Evolutionary conservation across 2,329 filamentous ascomycete genomes (phyloP).

Genomic region (Fusarium sp.): DNA sequence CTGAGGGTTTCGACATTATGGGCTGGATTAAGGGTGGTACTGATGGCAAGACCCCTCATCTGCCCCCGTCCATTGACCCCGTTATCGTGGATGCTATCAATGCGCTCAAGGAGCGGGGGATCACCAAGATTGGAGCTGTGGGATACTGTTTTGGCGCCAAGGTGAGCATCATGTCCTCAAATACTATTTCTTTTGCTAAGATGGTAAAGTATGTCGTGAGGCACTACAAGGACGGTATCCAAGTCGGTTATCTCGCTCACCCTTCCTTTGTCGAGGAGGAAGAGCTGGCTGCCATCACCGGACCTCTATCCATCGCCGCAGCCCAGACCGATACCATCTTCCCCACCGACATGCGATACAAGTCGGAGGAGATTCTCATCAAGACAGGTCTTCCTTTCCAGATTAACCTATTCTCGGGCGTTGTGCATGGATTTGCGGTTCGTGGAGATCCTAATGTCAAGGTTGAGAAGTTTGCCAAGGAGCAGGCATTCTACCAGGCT

Average conservation of each 20-base stretch:
- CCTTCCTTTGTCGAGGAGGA: conserved; percentile 69
- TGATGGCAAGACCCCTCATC: conserved; percentile 60
- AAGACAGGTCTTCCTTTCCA: conserved; percentile 69
- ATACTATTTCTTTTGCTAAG: neutral
- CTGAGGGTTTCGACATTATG: conserved; percentile 45
- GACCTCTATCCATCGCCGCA: conserved; percentile 70
- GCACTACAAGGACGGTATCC: conserved; percentile 66
- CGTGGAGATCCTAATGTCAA: conserved; percentile 67
- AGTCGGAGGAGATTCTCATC: conserved; percentile 68
- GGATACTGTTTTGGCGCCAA: conserved; percentile 76
- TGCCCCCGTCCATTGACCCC: conserved; percentile 46
- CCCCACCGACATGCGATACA: conserved; percentile 63
- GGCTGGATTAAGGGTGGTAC: conserved; percentile 53
- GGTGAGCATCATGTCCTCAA: no score
- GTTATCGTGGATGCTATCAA: conserved; percentile 56
- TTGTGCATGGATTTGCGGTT: conserved; percentile 79
- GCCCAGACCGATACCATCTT: conserved; percentile 72
- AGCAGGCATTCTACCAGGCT: conserved; percentile 81
- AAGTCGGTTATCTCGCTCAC: conserved; percentile 72
- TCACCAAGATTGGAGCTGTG: conserved; percentile 63
- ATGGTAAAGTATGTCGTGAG: conserved; percentile 71
- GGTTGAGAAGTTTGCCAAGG: conserved; percentile 75
- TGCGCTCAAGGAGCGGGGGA: conserved; percentile 64
- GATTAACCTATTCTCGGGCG: conserved; percentile 75
- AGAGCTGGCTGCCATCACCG: conserved; percentile 67